Conservation (phyloP, 2,329 filamentous ascomycete genomes). For the Thielaviopsis populi region DNA sequence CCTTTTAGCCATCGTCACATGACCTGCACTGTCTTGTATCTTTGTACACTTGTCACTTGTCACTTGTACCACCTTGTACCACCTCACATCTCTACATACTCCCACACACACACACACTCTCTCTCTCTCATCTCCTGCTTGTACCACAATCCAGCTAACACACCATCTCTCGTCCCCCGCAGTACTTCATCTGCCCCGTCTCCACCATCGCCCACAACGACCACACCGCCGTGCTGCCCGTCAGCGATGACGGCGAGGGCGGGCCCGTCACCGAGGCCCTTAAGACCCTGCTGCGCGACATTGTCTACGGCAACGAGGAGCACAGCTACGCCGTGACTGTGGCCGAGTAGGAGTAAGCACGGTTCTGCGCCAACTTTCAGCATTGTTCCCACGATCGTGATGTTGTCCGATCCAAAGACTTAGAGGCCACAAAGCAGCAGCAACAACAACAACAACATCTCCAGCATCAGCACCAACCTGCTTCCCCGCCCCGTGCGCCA, state of each 20-base stretch:
- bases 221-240: slow-evolving; percentile 45
- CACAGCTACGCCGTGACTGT: slow-evolving; percentile 58
- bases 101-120: background rate
- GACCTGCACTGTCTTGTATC: background rate
- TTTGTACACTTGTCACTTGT: too few species aligned
- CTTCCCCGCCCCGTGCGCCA: too few species aligned
- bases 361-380: too few species aligned
- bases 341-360: slow-evolving; percentile 30
- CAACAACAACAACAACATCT: too few species aligned
- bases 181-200: slow-evolving; percentile 59
- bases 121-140: slow-evolving; percentile 4
- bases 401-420: too few species aligned
- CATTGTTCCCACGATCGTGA: too few species aligned
- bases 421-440: too few species aligned
- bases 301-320: slow-evolving; percentile 57
- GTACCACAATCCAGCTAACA: slow-evolving; percentile 18
- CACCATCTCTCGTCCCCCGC: background rate
- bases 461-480: too few species aligned
- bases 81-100: background rate
- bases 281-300: slow-evolving; percentile 53
- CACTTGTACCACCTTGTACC: too few species aligned
- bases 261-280: slow-evolving; percentile 45
- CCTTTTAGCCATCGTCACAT: background rate
- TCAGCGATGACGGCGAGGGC: slow-evolving; percentile 36
- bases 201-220: slow-evolving; percentile 54